phyloP scores from a whole-genome alignment of 2,329 filamentous ascomycete genomes.

The Clonostachys chloroleuca region DNA sequence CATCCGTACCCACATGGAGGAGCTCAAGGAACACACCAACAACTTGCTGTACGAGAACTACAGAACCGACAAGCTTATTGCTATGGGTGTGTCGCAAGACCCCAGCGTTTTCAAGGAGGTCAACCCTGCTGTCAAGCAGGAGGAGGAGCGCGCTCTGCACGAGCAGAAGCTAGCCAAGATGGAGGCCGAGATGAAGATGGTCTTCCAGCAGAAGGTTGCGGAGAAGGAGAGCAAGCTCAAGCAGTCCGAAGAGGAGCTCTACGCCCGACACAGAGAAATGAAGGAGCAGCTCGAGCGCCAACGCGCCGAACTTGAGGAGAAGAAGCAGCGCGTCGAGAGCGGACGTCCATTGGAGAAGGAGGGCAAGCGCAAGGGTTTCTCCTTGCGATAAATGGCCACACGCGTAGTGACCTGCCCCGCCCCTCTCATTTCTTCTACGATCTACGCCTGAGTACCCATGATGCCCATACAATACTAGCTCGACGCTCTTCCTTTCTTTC shows the following conservation, averaged over 20 bases:
- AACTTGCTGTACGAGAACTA: slow-evolving; percentile 99
- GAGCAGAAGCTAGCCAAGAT: slow-evolving; percentile 99
- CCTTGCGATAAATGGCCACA: slow-evolving; percentile 69
- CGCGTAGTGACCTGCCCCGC: slow-evolving; percentile 7
- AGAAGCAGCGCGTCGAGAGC: slow-evolving; percentile 93
- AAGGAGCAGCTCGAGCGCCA: slow-evolving; percentile 98
- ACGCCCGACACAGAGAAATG: slow-evolving; percentile 98
- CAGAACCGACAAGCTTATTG: slow-evolving; percentile 97
- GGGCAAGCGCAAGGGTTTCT: slow-evolving; percentile 99
- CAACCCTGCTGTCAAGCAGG: slow-evolving; percentile 99
- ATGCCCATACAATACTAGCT: slow-evolving; percentile 57
- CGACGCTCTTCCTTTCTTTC: slow-evolving; percentile 48
- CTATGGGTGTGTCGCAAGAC: slow-evolving; percentile 98
- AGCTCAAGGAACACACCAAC: slow-evolving; percentile 99
- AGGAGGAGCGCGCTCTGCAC: slow-evolving; percentile 95
- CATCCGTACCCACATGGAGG: slow-evolving; percentile 99
- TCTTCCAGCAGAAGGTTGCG: slow-evolving; percentile 99
- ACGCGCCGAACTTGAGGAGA: slow-evolving; percentile 92
- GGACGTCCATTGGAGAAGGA: slow-evolving; percentile 96
- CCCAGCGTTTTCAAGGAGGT: slow-evolving; percentile 99
- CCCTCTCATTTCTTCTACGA: slow-evolving; percentile 30
- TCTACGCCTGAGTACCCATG: slow-evolving; percentile 52
- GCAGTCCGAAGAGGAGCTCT: slow-evolving; percentile 98
- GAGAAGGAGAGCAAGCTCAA: slow-evolving; percentile 99
- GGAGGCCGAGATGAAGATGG: slow-evolving; percentile 99